Evolutionary conservation across 2,329 filamentous ascomycete genomes (phyloP).

Genomic region (Moelleriella libera): DNA sequence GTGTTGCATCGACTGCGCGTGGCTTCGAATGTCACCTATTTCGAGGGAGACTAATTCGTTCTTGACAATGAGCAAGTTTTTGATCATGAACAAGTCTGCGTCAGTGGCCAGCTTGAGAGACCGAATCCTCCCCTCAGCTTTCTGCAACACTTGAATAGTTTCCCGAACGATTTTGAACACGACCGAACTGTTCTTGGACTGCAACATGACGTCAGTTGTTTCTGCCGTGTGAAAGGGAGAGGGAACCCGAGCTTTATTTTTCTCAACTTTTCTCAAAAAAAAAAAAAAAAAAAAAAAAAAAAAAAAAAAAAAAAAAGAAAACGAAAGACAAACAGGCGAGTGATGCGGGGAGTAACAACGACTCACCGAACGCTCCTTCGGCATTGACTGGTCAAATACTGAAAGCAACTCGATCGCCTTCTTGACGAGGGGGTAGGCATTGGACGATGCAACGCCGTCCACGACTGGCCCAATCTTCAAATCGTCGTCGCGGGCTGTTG

Average conservation of each 20-base stretch:
- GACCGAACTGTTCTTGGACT: conserved; percentile 35
- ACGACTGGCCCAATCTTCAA: conserved; percentile 36
- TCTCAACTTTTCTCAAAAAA: too few relatives aligned
- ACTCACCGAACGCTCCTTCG: conserved; percentile 47
- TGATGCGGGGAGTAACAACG: conserved; percentile 12
- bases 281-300: too few relatives aligned
- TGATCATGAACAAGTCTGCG: conserved; percentile 82
- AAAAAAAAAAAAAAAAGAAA: too few relatives aligned
- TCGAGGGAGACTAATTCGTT: conserved; percentile 94
- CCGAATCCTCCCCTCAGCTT: conserved; percentile 59
- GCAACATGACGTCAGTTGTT: neutral
- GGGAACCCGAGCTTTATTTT: neutral
- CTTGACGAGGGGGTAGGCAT: conserved; percentile 43
- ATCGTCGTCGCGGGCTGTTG: conserved; percentile 28
- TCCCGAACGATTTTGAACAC: conserved; percentile 70
- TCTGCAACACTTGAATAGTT: conserved; percentile 69
- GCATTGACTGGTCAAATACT: conserved; percentile 51
- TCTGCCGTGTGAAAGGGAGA: neutral
- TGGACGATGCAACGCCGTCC: conserved; percentile 36
- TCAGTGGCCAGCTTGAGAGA: conserved; percentile 48
- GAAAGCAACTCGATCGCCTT: conserved; percentile 42
- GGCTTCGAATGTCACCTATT: conserved; percentile 56
- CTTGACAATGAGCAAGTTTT: conserved; percentile 87
- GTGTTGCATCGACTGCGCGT: conserved; percentile 37
- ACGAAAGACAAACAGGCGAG: neutral